Percentiles rank a stretch among this genome's conserved stretches.
These are phyloP conservation scores for Sclerotinia sclerotiorum DNA, from an alignment of 2,329 filamentous ascomycete species.

Conservation along the genomic window DNA sequence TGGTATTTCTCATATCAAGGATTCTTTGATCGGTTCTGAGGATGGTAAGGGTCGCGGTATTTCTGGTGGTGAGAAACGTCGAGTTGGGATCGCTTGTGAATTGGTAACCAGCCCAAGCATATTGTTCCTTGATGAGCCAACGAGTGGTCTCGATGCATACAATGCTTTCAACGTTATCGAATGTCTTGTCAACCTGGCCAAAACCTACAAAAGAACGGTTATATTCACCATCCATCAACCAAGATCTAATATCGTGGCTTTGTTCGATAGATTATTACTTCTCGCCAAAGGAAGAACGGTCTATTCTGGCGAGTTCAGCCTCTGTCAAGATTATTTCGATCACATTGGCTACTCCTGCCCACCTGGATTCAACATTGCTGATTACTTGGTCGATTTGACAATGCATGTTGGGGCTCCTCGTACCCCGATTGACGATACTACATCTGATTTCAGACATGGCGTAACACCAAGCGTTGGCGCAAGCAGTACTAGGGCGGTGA, in stretches of 20 bases:
- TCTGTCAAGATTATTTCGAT: slow-evolving; percentile 92
- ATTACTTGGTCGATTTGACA: slow-evolving; percentile 94
- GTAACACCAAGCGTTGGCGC: slow-evolving; percentile 71
- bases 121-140: slow-evolving; percentile 94
- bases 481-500: slow-evolving; percentile 84
- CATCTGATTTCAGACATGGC: slow-evolving; percentile 59
- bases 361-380: slow-evolving; percentile 96
- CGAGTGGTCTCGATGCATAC: slow-evolving; percentile 91
- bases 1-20: slow-evolving; percentile 89
- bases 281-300: slow-evolving; percentile 87
- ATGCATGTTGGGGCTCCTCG: slow-evolving; percentile 79
- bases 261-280: slow-evolving; percentile 92
- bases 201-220: slow-evolving; percentile 94
- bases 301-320: slow-evolving; percentile 86
- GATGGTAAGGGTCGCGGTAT: slow-evolving; percentile 93
- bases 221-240: slow-evolving; percentile 99
- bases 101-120: slow-evolving; percentile 97
- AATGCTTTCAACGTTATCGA: slow-evolving; percentile 99
- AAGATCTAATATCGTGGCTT: slow-evolving; percentile 93
- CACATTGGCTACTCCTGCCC: slow-evolving; percentile 89
- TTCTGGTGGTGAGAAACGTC: slow-evolving; percentile 92
- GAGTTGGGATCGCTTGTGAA: slow-evolving; percentile 96
- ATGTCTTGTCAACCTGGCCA: slow-evolving; percentile 89
- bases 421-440: slow-evolving; percentile 55
- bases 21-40: slow-evolving; percentile 94